Evolutionary conservation across 2,329 filamentous ascomycete genomes (phyloP), one percentile per base, ranked within the genome.

Genomic region (Ophiostoma sp.): DNA sequence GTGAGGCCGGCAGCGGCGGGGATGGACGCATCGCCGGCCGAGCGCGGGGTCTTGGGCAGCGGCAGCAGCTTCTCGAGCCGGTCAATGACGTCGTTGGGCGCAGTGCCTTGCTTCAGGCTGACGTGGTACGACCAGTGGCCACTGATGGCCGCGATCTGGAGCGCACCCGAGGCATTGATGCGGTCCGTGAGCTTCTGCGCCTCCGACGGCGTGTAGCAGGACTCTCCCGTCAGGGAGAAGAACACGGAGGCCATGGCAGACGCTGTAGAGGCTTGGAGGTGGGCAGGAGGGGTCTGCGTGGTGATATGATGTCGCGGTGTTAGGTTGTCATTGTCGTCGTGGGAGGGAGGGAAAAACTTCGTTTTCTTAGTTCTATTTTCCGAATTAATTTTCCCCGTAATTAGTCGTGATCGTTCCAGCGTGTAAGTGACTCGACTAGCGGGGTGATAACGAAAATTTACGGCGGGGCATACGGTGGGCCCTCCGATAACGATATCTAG

Each of bases 81-180:
- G 78, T 83, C 75, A 78, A 71, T 68, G 63, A 73, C 72, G 38
- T 80, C 73, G 77, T 86, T 77, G 70, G 79, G 76, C 42, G 74
- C 72, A 44, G 77, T 75, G 69, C 84, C 78, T 65, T 79, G 76
- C 70, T 82, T 81, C 71, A 88, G 81, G 75, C 89, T 83, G 69
- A 90, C 82, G 75, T 90, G 91, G 80, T 91, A 91, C 69, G 86
- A 77, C 83, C 85, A 87, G 68, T 81, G 79, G 68, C 85, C 84
- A 18, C 79, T 76, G 71, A 88, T 79, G 67, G 77, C 77, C 70
- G 79, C 78, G 70, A 86, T 81, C 74, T 81, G 80, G 72, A 77
- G 77, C 70, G 78, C 72, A 69, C 77, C 74, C 58, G 76, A 72
- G 65, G 74, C 73, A 71, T 79, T 80, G 73, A 83, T 79, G 70